These are phyloP conservation scores for Brassica rapa DNA, from an alignment of 345 rosid species.

Conservation along the genomic window DNA sequence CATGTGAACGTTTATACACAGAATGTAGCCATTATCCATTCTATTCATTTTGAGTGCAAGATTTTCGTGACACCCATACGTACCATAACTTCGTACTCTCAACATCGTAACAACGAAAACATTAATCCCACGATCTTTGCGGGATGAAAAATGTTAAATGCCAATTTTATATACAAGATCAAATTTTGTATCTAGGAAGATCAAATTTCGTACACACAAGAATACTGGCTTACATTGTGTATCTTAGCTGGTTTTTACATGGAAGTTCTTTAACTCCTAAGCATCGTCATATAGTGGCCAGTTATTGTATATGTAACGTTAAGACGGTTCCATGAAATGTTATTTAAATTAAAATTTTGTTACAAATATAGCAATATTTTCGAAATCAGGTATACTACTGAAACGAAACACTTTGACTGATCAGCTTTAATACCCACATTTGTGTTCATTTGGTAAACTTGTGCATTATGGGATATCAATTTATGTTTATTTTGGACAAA, in stretches of 20 bases:
- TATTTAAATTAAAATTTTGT: too few relatives aligned
- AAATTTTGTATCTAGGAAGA: too few relatives aligned
- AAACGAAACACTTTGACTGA: neutral
- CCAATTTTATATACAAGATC: neutral
- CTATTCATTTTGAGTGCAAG: neutral
- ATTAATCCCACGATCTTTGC: neutral
- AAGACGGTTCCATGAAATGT: neutral
- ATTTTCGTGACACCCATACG: conserved; percentile 7
- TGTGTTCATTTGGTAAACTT: neutral
- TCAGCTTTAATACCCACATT: neutral
- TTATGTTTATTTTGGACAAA: neutral
- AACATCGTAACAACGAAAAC: conserved; percentile 26
- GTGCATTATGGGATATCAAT: neutral
- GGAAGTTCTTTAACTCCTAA: neutral
- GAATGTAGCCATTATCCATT: neutral
- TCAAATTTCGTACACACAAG: neutral
- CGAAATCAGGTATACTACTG: neutral
- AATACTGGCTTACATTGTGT: neutral
- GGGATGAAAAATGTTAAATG: neutral
- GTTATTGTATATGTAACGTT: neutral
- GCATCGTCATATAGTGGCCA: neutral
- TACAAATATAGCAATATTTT: neutral
- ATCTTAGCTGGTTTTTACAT: neutral
- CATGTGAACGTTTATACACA: conserved; percentile 8
- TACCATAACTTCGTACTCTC: conserved; percentile 19